Conservation (phyloP, 2,329 filamentous ascomycete genomes). For the Xylariaceae sp. region DNA sequence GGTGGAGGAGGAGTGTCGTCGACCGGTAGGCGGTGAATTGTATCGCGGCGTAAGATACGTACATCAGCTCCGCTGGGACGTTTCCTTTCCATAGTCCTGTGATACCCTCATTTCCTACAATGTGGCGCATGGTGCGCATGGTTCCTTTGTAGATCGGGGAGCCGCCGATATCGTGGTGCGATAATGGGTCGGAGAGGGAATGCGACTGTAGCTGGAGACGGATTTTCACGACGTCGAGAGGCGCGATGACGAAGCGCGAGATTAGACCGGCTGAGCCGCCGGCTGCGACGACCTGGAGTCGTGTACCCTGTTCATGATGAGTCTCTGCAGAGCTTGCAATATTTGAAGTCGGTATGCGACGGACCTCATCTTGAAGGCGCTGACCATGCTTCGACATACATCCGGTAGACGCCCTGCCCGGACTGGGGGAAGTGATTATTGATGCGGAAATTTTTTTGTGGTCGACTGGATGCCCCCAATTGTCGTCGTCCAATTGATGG, state of each 20-base stretch:
- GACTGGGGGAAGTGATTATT: conserved; percentile 11
- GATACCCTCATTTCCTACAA: conserved; percentile 77
- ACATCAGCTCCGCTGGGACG: conserved; percentile 90
- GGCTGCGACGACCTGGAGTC: conserved; percentile 54
- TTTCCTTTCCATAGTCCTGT: conserved; percentile 96
- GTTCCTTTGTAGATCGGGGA: conserved; percentile 70
- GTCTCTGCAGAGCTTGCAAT: conserved; percentile 3
- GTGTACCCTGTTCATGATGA: conserved; percentile 45
- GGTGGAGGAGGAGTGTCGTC: conserved; percentile 64
- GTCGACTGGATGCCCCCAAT: not conserved
- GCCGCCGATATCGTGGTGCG: conserved; percentile 47
- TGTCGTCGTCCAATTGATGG: not conserved
- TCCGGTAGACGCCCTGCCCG: conserved; percentile 33
- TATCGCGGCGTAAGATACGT: conserved; percentile 82
- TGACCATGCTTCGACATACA: conserved; percentile 43
- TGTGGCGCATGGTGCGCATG: conserved; percentile 70
- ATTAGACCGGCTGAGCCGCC: conserved; percentile 74
- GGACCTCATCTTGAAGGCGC: conserved; percentile 60
- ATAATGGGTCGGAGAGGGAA: conserved; percentile 72
- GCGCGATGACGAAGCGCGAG: conserved; percentile 89
- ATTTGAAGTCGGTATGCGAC: conserved; percentile 8
- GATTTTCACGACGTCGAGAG: conserved; percentile 97
- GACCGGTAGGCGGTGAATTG: conserved; percentile 90
- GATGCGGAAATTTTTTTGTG: too few species aligned
- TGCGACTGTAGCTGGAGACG: conserved; percentile 90